Evolutionary conservation across 192 early-diverging fungal species (phyloP).

Genomic region (Backusella australiensis): DNA sequence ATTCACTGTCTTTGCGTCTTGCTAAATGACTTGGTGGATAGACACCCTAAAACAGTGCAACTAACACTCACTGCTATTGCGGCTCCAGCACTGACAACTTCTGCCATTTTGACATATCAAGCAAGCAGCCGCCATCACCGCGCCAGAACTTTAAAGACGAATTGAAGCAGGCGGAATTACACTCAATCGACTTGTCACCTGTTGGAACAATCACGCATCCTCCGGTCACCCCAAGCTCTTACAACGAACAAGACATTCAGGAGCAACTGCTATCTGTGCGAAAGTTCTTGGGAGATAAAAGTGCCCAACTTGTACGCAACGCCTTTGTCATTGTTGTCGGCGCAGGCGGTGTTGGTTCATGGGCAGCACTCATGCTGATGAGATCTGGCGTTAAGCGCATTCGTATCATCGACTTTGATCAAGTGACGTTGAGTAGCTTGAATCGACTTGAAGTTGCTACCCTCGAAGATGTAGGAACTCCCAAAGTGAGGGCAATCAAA

Average conservation of each 20-base stretch:
- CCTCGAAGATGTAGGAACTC: constrained; percentile 83
- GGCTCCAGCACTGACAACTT: constrained; percentile 62
- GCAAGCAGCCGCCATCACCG: constrained; percentile 43
- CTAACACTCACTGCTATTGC: constrained; percentile 54
- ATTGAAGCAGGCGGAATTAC: constrained; percentile 30
- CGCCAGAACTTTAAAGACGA: constrained; percentile 54
- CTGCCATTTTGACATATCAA: constrained; percentile 55
- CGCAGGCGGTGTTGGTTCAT: constrained; percentile 91
- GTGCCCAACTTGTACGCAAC: constrained; percentile 64
- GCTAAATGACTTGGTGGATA: not conserved
- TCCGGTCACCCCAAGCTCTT: not conserved
- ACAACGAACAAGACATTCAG: constrained; percentile 40
- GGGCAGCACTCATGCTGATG: constrained; percentile 88
- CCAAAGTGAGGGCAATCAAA: constrained; percentile 78
- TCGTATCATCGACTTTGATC: constrained; percentile 96
- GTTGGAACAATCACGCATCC: not conserved
- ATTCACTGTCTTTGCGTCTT: not conserved
- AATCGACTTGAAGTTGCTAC: constrained; percentile 94
- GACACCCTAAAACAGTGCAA: constrained; percentile 11
- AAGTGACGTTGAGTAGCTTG: constrained; percentile 90
- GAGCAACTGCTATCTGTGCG: constrained; percentile 88
- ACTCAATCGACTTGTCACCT: not conserved
- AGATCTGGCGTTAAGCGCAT: constrained; percentile 84
- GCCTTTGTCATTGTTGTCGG: constrained; percentile 95
- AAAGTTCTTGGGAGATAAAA: constrained; percentile 80